phyloP scores from a whole-genome alignment of 805 yeast species.

The Starmerella stellata region DNA sequence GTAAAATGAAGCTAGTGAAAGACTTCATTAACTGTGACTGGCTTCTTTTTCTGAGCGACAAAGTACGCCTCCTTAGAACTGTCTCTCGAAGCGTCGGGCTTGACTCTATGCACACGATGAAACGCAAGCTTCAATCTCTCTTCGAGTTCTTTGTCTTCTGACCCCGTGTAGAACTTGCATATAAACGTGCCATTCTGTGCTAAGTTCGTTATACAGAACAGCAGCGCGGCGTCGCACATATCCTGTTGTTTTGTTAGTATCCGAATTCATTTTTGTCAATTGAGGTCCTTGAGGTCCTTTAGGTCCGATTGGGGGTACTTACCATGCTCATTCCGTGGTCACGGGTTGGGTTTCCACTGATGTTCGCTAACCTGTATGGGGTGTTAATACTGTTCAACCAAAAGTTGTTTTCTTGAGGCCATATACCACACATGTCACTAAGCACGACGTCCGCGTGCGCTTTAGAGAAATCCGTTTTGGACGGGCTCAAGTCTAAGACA shows the following conservation, averaged over 20 bases:
- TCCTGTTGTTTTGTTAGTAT: conserved; percentile 29
- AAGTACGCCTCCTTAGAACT: conserved; percentile 75
- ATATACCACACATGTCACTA: conserved; percentile 67
- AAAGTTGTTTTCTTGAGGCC: conserved; percentile 32
- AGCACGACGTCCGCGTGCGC: conserved; percentile 39
- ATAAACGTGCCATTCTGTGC: conserved; percentile 54
- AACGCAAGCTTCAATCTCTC: conserved; percentile 41
- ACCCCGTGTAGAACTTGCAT: conserved; percentile 73
- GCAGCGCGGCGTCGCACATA: conserved; percentile 76
- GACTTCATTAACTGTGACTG: background rate
- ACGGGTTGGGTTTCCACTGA: conserved; percentile 60
- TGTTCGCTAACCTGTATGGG: conserved; percentile 86
- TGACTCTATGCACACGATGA: conserved; percentile 43
- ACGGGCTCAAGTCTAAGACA: background rate
- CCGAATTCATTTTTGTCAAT: too few relatives aligned
- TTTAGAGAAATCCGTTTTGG: conserved; percentile 4
- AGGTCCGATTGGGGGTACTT: conserved; percentile 19
- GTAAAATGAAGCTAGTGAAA: background rate
- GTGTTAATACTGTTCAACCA: conserved; percentile 54
- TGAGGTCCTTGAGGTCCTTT: too few relatives aligned
- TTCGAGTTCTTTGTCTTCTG: conserved; percentile 53
- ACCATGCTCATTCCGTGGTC: conserved; percentile 74
- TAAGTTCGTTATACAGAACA: conserved; percentile 54
- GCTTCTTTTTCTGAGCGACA: conserved; percentile 37
- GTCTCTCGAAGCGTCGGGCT: conserved; percentile 63